Evolutionary conservation across 352 stramenopile species (phyloP).

Genomic region (Globisporangium apiculatum): DNA sequence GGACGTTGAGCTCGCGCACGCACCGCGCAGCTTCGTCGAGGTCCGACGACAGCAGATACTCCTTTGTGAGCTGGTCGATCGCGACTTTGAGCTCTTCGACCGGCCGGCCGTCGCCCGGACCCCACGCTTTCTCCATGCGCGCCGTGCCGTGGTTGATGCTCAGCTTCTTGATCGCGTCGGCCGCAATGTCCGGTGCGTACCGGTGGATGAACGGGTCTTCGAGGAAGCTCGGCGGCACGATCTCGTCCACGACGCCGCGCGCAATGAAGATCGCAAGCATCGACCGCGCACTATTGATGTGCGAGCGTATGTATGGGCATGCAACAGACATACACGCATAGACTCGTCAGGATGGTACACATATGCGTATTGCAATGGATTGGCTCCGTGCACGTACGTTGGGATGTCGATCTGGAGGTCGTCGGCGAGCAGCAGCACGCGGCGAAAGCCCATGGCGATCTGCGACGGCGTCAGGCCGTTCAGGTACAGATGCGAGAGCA

Average conservation of each 20-base stretch:
- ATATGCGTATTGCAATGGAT: no score
- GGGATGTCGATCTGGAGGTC: slow-evolving; percentile 96
- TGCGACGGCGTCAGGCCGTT: slow-evolving; percentile 72
- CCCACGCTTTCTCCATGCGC: slow-evolving; percentile 96
- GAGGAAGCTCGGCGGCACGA: slow-evolving; percentile 96
- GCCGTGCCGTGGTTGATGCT: slow-evolving; percentile 95
- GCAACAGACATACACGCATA: background rate
- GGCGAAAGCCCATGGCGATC: slow-evolving; percentile 92
- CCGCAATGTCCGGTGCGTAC: slow-evolving; percentile 93
- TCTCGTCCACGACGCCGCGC: slow-evolving; percentile 97
- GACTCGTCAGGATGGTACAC: background rate
- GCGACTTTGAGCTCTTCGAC: slow-evolving; percentile 92
- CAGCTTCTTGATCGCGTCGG: slow-evolving; percentile 94
- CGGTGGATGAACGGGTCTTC: slow-evolving; percentile 93
- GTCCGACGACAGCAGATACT: slow-evolving; percentile 94
- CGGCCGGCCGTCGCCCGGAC: slow-evolving; percentile 89
- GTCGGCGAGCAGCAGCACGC: slow-evolving; percentile 93
- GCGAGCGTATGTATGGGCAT: no score
- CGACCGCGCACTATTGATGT: slow-evolving; percentile 47
- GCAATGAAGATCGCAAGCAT: slow-evolving; percentile 97
- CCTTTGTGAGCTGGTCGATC: slow-evolving; percentile 94
- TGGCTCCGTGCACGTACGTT: slow-evolving; percentile 28
- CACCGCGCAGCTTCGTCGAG: slow-evolving; percentile 92
- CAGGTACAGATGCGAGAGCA: slow-evolving; percentile 93
- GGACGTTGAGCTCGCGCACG: slow-evolving; percentile 91